These are phyloP conservation scores for sunflower (Helianthus annuus) DNA, from an alignment of 129 eudicot species.

Conservation along the genomic window HanXRQr2.0-SUNRISE NC_035436.2:207532159-207532658, in stretches of 20 bases:
- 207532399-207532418: not conserved
- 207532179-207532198: conserved; percentile 48
- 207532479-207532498: not conserved
- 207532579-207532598: not conserved
- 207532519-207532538: not conserved
- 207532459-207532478: not conserved
- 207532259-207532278: not conserved
- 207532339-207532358: conserved; percentile 4
- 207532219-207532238: conserved; percentile 96
- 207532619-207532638: conserved; percentile 2
- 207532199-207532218: conserved; percentile 93
- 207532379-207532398: not conserved
- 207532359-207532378: conserved; percentile 7
- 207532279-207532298: conserved; percentile 11
- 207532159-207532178: conserved; percentile 40
- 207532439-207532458: not conserved
- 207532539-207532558: not conserved
- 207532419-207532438: not conserved
- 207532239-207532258: conserved; percentile 75
- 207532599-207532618: not conserved
- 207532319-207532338: not conserved
- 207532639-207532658: conserved; percentile 11
- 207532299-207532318: not conserved
- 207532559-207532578: not conserved
- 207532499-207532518: not conserved